Evolutionary conservation across 495 filamentous ascomycete species (phyloP).

Genomic region (Cryomyces minteri): DNA sequence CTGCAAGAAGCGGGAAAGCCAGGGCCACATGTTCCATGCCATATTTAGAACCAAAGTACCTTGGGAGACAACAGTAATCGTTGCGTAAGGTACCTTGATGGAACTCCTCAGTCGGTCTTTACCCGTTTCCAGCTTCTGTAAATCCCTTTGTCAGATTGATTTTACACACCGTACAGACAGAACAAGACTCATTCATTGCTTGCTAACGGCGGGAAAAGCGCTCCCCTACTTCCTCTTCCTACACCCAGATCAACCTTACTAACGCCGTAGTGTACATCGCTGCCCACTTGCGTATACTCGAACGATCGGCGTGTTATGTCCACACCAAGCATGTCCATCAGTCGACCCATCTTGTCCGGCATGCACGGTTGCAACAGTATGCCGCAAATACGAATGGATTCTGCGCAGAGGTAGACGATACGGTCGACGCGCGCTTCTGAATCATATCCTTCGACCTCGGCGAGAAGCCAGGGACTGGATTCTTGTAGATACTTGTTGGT

Average conservation of each 20-base stretch:
- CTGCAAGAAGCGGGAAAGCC: too few relatives aligned
- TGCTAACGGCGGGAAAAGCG: conserved; percentile 35
- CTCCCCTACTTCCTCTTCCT: conserved; percentile 25
- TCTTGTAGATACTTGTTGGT: conserved; percentile 51
- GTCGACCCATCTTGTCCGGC: conserved; percentile 52
- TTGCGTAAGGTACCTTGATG: too few relatives aligned
- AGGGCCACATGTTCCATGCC: too few relatives aligned
- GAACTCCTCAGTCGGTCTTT: too few relatives aligned
- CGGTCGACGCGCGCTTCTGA: conserved; percentile 12
- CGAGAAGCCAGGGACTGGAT: conserved; percentile 35
- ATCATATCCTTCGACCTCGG: background rate
- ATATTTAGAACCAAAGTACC: too few relatives aligned
- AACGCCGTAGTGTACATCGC: conserved; percentile 51
- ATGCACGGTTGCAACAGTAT: conserved; percentile 87
- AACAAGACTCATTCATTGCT: too few relatives aligned
- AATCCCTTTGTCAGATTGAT: too few relatives aligned
- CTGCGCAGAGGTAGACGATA: conserved; percentile 50
- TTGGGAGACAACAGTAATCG: too few relatives aligned
- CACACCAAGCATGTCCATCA: conserved; percentile 69
- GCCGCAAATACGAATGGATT: conserved; percentile 60
- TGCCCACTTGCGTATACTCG: conserved; percentile 32
- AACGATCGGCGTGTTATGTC: conserved; percentile 35
- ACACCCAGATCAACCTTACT: conserved; percentile 16
- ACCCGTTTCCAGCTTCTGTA: too few relatives aligned
- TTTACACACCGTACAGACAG: too few relatives aligned